A percentile compares a stretch with the other conserved stretches of the same genome.
Evolutionary conservation across 2,329 filamentous ascomycete species (phyloP).

Genomic region (Penicillium sclerotigenum): DNA sequence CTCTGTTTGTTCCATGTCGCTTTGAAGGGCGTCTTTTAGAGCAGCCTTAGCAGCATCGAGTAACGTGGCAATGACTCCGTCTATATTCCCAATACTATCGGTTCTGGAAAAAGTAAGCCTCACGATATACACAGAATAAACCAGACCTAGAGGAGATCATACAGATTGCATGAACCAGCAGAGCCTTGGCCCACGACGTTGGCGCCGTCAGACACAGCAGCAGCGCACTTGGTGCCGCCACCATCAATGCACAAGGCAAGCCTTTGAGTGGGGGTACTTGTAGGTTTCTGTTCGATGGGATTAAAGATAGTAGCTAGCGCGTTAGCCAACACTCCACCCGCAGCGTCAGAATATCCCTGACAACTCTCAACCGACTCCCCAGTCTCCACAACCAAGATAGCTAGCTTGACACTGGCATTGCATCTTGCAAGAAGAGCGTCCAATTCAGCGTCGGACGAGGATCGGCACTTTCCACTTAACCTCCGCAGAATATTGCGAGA

Average conservation of each 20-base stretch:
- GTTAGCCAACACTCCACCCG: constrained; percentile 25
- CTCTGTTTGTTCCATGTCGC: neutral
- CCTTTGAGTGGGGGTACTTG: neutral
- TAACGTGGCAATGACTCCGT: constrained; percentile 28
- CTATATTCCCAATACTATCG: constrained; percentile 16
- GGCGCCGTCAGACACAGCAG: constrained; percentile 30
- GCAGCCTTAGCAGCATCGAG: constrained; percentile 19
- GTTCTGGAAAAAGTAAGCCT: constrained; percentile 12
- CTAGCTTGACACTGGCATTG: constrained; percentile 35
- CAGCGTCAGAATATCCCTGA: constrained; percentile 19
- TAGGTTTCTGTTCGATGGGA: neutral
- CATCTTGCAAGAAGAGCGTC: constrained; percentile 29
- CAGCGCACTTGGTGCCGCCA: constrained; percentile 45
- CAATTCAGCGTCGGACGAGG: constrained; percentile 24
- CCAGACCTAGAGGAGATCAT: constrained; percentile 8
- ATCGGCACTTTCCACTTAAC: constrained; percentile 19
- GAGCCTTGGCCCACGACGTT: constrained; percentile 30
- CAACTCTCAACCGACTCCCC: constrained; percentile 25
- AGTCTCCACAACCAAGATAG: constrained; percentile 29
- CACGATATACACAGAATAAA: too few species aligned
- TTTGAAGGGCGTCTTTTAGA: constrained; percentile 8
- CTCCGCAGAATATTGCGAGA: constrained; percentile 35
- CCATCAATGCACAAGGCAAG: constrained; percentile 43
- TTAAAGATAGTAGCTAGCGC: constrained; percentile 15
- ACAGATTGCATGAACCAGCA: constrained; percentile 43